Percentiles rank a stretch among this genome's conserved stretches.
These are phyloP conservation scores for Amphichorda felina DNA, from an alignment of 2,329 filamentous ascomycete genomes.

Conservation along the genomic window DNA sequence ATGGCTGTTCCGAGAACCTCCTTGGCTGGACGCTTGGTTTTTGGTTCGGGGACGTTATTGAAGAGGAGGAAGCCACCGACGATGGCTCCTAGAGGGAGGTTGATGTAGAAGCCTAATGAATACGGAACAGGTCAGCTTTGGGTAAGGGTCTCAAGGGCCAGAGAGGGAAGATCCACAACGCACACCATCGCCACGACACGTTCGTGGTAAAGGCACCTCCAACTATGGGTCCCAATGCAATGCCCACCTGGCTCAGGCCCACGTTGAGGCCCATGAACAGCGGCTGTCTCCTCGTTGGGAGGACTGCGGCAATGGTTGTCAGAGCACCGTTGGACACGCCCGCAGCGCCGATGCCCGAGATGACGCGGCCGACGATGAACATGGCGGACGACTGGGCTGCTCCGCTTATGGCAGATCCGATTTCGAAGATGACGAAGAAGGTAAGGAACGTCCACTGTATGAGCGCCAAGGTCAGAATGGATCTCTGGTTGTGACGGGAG, in stretches of 20 bases:
- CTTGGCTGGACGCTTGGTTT: background rate
- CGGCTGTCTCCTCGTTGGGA: background rate
- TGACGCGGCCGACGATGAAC: constrained; percentile 10
- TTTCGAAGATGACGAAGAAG: constrained; percentile 8
- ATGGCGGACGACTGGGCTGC: constrained; percentile 7
- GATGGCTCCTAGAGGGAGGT: background rate
- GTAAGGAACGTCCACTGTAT: constrained; percentile 7
- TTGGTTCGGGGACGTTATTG: background rate
- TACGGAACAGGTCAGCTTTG: background rate
- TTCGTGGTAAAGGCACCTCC: background rate
- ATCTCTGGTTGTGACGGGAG: too few species aligned
- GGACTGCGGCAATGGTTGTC: constrained; percentile 8
- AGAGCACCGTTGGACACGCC: constrained; percentile 9
- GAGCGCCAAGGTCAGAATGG: too few species aligned
- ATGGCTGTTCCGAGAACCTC: too few species aligned
- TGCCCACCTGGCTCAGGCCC: too few species aligned
- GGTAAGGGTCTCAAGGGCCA: background rate
- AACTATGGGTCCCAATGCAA: background rate
- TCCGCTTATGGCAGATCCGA: constrained; percentile 11
- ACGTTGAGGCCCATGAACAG: background rate
- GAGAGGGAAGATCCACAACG: background rate
- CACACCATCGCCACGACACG: background rate
- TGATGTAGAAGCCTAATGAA: too few species aligned
- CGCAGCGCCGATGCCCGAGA: constrained; percentile 9
- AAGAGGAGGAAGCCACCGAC: background rate